phyloP scores from a whole-genome alignment of 2,329 filamentous ascomycete species.

The Macroventuria anomochaeta region DNA sequence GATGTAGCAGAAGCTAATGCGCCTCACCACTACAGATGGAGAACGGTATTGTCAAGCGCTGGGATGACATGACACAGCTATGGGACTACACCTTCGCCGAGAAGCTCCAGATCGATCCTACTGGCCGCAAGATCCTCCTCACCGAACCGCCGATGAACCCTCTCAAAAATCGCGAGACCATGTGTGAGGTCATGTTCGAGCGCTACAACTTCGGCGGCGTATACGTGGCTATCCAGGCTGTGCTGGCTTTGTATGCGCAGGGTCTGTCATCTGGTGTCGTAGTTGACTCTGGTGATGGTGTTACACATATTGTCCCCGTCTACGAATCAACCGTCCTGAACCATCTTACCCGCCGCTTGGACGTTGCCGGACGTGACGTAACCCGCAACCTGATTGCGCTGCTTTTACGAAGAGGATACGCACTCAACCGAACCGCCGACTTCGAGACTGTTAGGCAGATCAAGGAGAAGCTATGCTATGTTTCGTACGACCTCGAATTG shows the following conservation, averaged over 20 bases:
- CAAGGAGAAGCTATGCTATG: constrained; percentile 99
- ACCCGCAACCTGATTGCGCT: constrained; percentile 98
- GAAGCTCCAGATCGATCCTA: constrained; percentile 91
- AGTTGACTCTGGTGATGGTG: constrained; percentile 96
- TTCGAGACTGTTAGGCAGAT: constrained; percentile 98
- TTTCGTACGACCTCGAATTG: constrained; percentile 95
- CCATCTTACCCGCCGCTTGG: constrained; percentile 90
- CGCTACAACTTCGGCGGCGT: constrained; percentile 95
- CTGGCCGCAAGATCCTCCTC: constrained; percentile 93
- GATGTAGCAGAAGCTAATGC: constrained; percentile 35
- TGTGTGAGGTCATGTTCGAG: constrained; percentile 99
- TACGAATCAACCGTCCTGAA: constrained; percentile 98
- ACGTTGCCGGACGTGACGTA: constrained; percentile 95
- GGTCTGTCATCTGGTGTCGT: constrained; percentile 87
- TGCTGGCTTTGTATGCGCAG: constrained; percentile 94
- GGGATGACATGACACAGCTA: constrained; percentile 99
- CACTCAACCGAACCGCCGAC: constrained; percentile 96
- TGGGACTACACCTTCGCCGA: constrained; percentile 99
- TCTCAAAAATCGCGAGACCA: constrained; percentile 93
- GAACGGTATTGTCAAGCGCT: constrained; percentile 98
- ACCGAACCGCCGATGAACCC: constrained; percentile 99
- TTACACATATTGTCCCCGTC: constrained; percentile 97
- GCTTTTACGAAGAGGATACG: constrained; percentile 90
- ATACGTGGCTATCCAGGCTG: constrained; percentile 97
- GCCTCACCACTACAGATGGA: constrained; percentile 73